Evolutionary conservation across 2,329 filamentous ascomycete species (phyloP).

Genomic region (Clonostachys rosea): DNA sequence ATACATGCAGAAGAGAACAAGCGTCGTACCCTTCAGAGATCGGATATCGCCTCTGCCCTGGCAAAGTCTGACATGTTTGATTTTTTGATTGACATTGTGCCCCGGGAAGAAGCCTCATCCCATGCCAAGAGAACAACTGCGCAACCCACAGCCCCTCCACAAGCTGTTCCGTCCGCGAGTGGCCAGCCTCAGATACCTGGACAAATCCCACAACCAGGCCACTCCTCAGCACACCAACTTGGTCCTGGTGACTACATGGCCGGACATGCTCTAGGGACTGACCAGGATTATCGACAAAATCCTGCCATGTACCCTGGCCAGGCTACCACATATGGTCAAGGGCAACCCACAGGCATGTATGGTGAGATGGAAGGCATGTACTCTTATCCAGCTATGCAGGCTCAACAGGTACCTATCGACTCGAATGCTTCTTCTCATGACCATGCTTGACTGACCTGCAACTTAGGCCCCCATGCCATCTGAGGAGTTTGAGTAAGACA

Average conservation of each 20-base stretch:
- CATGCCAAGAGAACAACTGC: constrained; percentile 73
- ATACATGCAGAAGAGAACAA: constrained; percentile 99
- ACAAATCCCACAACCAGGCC: constrained; percentile 45
- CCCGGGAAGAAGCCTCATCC: constrained; percentile 84
- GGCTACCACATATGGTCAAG: constrained; percentile 69
- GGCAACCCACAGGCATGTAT: constrained; percentile 69
- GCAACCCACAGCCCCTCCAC: constrained; percentile 35
- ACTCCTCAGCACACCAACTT: constrained; percentile 51
- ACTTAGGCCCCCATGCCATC: constrained; percentile 34
- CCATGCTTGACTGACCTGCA: neutral
- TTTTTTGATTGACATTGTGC: constrained; percentile 98
- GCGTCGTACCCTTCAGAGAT: constrained; percentile 87
- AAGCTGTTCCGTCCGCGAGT: constrained; percentile 41
- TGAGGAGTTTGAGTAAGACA: constrained; percentile 29
- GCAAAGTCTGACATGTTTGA: constrained; percentile 99
- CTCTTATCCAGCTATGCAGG: constrained; percentile 71
- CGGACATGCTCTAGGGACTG: constrained; percentile 58
- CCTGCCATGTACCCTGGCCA: constrained; percentile 78
- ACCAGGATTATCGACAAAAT: constrained; percentile 76
- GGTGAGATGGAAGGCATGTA: constrained; percentile 83
- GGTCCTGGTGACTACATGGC: constrained; percentile 58
- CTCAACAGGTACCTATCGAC: constrained; percentile 67
- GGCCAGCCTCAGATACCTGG: constrained; percentile 47
- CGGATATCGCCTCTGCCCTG: constrained; percentile 91
- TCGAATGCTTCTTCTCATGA: neutral